Evolutionary conservation across 1,284 basidiomycete species (phyloP), one percentile per base, ranked within the genome.

Genomic region (Melampsora americana): DNA sequence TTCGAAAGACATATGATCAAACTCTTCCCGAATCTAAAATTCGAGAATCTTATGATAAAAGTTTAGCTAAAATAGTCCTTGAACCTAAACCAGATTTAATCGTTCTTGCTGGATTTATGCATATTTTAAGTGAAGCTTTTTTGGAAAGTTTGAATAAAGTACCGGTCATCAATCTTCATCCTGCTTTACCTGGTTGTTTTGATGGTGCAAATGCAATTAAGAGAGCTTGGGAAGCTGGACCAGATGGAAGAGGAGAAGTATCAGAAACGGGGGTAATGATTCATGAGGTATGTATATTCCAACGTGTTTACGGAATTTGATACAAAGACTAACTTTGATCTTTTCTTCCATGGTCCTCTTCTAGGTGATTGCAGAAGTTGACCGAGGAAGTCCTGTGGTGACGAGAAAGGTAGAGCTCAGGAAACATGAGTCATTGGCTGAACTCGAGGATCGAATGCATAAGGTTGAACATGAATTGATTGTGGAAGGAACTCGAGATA

Each of bases 81-180:
- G 81, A 81, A 1, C 82, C 81, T 32, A 84, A 85, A 44, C 95
- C 95, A 0, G 92, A 98, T 82, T 82, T 96, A 23, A 88, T 98
- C 75, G 92, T 99, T 2, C 86, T 98, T 32, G 95, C 95, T 0
- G 96, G 95, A 0, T 99, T 93, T 91, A 98, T 99, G 95, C 94
- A 98, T 82, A 90, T 95, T 79, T 86, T 94, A 59, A 85, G 85
- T 9, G 83, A 85, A 68, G 78, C 82, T 20, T 87, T 89, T 81
- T 81, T 88, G 26, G 80, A 86, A 44, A 80, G 85, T 28, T 81
- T 87, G n/a, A 48, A 62, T 28, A 35, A 87, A 5, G 88, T 95
- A 6, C 90, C 92, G 0, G 91, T 96, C 79, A 96, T 99, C 85
- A 99, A 99, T 82, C 86, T 99, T 12, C 96, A 99, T 81, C 95